Conservation (phyloP, 805 yeast species). For the Lipomyces yamadae region DNA sequence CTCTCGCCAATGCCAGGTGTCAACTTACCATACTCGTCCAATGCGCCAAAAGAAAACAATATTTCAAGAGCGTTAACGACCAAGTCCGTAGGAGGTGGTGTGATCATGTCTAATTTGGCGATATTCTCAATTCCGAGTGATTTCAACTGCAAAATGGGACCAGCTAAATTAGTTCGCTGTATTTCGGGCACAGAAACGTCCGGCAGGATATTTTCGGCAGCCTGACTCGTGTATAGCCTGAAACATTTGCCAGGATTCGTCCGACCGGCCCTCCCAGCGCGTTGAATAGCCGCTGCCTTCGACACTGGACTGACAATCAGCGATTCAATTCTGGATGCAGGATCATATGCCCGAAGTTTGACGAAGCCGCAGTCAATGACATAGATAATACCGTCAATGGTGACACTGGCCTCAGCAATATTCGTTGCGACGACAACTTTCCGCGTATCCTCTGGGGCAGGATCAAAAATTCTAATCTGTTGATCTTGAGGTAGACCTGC, state of each 20-base stretch:
- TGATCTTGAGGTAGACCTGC: conserved; percentile 74
- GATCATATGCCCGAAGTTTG: conserved; percentile 75
- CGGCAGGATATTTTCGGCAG: conserved; percentile 45
- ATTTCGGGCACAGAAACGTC: conserved; percentile 82
- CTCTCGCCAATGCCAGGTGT: conserved; percentile 60
- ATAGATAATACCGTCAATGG: conserved; percentile 77
- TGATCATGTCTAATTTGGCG: conserved; percentile 69
- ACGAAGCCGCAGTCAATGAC: conserved; percentile 81
- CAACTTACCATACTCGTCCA: conserved; percentile 68
- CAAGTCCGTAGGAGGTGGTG: conserved; percentile 73
- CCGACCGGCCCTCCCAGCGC: conserved; percentile 84
- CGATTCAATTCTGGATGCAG: conserved; percentile 74
- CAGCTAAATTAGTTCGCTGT: conserved; percentile 73
- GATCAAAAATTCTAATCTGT: conserved; percentile 64
- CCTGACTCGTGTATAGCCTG: conserved; percentile 65
- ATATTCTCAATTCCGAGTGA: conserved; percentile 66
- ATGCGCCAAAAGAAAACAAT: conserved; percentile 74
- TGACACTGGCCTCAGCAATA: conserved; percentile 85
- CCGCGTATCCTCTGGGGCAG: conserved; percentile 54
- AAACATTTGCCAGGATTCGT: conserved; percentile 75
- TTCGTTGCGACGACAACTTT: conserved; percentile 84
- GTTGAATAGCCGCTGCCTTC: conserved; percentile 76
- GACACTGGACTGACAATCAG: conserved; percentile 74
- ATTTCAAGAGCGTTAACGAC: conserved; percentile 72
- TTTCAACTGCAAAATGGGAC: conserved; percentile 68